Evolutionary conservation across 495 filamentous ascomycete species (phyloP), one percentile per base, ranked within the genome.

Genomic region (Penicillium bovifimosum): DNA sequence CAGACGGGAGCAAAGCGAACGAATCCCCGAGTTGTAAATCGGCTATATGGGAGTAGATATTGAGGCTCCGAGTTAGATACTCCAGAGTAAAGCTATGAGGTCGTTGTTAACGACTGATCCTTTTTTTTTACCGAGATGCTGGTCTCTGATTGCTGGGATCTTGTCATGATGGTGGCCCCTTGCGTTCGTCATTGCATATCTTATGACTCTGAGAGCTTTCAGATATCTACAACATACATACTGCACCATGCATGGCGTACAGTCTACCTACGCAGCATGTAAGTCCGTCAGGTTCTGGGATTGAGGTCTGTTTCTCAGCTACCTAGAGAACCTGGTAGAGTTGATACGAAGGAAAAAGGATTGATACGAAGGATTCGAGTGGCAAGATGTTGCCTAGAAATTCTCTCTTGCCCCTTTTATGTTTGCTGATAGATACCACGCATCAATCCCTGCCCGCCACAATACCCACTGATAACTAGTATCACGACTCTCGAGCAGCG

Each of bases 201-300:
- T 34, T 29, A 41, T 36, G 26, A 16, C 9, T 20, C 26, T 32
- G 24, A 13, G 32, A 59, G 51, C 52, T 54, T 47, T 14, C 43
- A 31, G 26, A 41, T 55, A 48, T 28, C 32, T 38, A 35, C 51
- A 41, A 48, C 17, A 20, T 38, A 35, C 51, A 41, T 33, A 35
- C 55, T 46, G 55, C 41, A 47, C 29, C 20, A 39, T 59, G 56
- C 56, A 59, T 59, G 56, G 56, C 47, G 41, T 45, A 50, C 50
- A 54, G 50, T 20, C 27, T 18, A 27, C 38, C 35, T 17, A 33
- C 13, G 18, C n/a, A n/a, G n/a, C n/a, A 13, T 20, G 17, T 33
- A 41, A 14, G 36, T 8, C 14, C 7, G 44, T 26, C 2, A 38
- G 9, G 34, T 29, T 38, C 29, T 33, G 42, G 35, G 20, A 14